Evolutionary conservation across 352 stramenopile species (phyloP), one percentile per base, ranked within the genome.

Genomic region (Globisporangium nunn): DNA sequence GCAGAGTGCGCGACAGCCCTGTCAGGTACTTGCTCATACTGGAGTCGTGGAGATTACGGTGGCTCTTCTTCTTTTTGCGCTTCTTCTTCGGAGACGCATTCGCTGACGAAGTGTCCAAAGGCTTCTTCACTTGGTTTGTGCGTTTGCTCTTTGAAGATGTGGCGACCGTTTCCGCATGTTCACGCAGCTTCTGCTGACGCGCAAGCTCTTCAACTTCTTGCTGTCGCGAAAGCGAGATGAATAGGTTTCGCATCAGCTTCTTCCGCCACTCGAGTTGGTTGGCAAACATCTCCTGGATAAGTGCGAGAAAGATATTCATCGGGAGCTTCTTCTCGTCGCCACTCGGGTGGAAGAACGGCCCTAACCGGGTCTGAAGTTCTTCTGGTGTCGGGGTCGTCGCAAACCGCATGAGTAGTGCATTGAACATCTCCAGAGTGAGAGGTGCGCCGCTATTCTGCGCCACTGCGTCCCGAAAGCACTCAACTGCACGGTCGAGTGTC

Each of bases 281-380:
- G 3, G 58, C 56, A 57, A 78, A 88, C 47, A 64, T 59, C 43
- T 84, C 76, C 41, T 81, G 61, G 0, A 79, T 39, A 0, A 88
- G 54, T 4, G 69, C 61, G 4, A 85, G 62, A 30, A 81, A 82
- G 3, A 88, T 58, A 17, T 82, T 73, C 10, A 69, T 41, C 2
- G 74, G 56, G 17, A 88, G 50, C 44, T 87, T 85, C 6, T 62
- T 66, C 43, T 88, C 75, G n/a, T 87, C 74, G 3, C 74, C 74
- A 14, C 66, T 85, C 37, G 72, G 55, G 17, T 63, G 70, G 49
- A 85, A 88, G 52, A 87, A 85, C 2, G 66, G 45, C 2, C 74
- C 75, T 1, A 85, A 50, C 3, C 63, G 68, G 4, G 54, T 52
- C 1, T 44, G 33, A 0, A 88, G 56, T 43, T 88, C 78, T 0